phyloP scores from a whole-genome alignment of 2,329 filamentous ascomycete species.

The Trichoderma hamatum region DNA sequence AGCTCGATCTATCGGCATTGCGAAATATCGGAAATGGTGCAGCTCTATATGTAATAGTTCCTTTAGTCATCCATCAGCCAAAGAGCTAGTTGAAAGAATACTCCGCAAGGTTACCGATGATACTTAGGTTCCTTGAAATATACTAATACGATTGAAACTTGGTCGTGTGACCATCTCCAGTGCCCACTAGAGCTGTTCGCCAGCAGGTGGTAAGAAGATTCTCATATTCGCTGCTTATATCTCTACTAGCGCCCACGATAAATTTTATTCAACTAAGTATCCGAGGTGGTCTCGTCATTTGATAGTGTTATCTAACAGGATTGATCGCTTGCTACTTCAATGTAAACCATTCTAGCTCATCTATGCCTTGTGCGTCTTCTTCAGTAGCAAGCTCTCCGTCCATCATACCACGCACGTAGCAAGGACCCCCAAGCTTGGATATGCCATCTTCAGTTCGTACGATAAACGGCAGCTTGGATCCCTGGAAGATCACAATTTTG shows the following conservation, averaged over 20 bases:
- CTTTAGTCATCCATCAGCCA: neutral
- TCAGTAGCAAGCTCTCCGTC: neutral
- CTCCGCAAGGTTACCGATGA: neutral
- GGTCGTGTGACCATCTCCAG: neutral
- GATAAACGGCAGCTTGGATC: conserved; percentile 8
- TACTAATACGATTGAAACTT: neutral
- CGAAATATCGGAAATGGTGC: neutral
- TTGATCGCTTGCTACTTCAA: neutral
- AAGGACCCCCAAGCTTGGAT: conserved; percentile 11
- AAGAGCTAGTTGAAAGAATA: neutral
- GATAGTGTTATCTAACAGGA: neutral
- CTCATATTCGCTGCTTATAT: no score
- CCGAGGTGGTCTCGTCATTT: no score
- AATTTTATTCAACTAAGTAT: no score
- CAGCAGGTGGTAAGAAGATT: no score
- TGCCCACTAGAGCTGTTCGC: no score
- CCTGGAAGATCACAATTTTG: neutral
- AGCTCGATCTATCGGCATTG: neutral
- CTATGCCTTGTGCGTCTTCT: neutral
- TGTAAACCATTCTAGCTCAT: conserved; percentile 14
- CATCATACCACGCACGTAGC: conserved; percentile 14
- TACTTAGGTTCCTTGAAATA: neutral
- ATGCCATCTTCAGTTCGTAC: neutral
- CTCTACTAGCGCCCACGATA: no score
- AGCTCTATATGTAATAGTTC: neutral